Evolutionary conservation across 805 yeast genomes (phyloP).

Genomic region (Wickerhamomyces rabaulensis): DNA sequence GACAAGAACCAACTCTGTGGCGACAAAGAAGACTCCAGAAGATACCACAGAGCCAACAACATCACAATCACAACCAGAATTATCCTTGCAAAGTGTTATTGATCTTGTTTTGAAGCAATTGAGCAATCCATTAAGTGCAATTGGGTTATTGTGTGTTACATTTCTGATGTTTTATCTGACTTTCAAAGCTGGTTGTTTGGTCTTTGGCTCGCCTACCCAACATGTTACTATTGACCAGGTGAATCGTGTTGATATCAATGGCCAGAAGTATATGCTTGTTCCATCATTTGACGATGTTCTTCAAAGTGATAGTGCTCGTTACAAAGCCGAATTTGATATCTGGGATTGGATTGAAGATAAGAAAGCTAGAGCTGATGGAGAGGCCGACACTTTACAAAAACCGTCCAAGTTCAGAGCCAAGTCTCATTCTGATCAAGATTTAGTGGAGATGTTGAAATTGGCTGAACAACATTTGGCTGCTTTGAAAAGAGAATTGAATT

Average conservation of each 20-base stretch:
- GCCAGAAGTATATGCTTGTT: conserved; percentile 17
- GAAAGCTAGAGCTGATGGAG: background rate
- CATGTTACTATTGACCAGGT: conserved; percentile 2
- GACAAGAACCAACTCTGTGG: conserved; percentile 1
- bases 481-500: conserved; percentile 6
- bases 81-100: background rate
- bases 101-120: background rate
- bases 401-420: conserved; percentile 1
- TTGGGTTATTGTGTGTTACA: background rate
- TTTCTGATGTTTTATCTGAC: background rate
- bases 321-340: conserved; percentile 19
- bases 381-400: background rate
- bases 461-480: conserved; percentile 17
- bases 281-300: conserved; percentile 14
- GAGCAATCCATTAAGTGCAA: background rate
- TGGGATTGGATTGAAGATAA: conserved; percentile 26
- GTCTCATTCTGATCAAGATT: conserved; percentile 18
- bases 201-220: background rate
- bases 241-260: conserved; percentile 18
- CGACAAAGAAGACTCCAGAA: background rate
- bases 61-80: background rate
- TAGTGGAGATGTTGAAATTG: conserved; percentile 18
- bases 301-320: background rate
- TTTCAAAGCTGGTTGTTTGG: background rate
- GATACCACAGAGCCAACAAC: background rate